Evolutionary conservation across 1,139 yeast species (phyloP).

Genomic region (Lodderomyces jiufengensis): DNA sequence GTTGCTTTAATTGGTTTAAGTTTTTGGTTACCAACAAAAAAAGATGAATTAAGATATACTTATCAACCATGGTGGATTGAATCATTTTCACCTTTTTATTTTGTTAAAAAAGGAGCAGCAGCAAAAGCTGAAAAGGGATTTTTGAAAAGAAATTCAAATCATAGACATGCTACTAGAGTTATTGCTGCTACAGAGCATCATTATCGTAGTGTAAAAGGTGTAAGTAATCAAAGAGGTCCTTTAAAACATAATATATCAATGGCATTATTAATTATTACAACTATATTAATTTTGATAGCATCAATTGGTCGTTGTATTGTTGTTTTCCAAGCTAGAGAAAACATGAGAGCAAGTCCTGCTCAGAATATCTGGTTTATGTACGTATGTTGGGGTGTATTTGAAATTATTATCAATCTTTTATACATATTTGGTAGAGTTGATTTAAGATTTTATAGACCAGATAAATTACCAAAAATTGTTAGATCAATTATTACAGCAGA

Average conservation of each 20-base stretch:
- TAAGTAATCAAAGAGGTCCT: constrained; percentile 37
- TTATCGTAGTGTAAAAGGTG: constrained; percentile 39
- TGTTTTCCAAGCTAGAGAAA: constrained; percentile 27
- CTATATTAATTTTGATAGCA: constrained; percentile 31
- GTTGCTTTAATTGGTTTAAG: constrained; percentile 35
- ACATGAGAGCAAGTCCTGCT: constrained; percentile 19
- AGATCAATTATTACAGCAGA: constrained; percentile 41
- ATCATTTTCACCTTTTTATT: constrained; percentile 40
- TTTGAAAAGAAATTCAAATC: constrained; percentile 43
- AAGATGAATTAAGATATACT: constrained; percentile 42
- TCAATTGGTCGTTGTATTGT: constrained; percentile 31
- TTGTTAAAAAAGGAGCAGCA: constrained; percentile 37
- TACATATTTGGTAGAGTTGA: constrained; percentile 45
- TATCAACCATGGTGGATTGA: constrained; percentile 51
- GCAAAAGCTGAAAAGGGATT: constrained; percentile 39
- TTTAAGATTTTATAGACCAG: constrained; percentile 46
- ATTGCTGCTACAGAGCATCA: constrained; percentile 46
- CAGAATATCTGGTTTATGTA: constrained; percentile 31
- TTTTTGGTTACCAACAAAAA: constrained; percentile 41
- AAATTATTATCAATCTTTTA: constrained; percentile 30
- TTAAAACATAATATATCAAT: constrained; percentile 36
- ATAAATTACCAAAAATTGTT: constrained; percentile 35
- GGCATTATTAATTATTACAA: constrained; percentile 28
- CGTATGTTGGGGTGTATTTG: constrained; percentile 40
- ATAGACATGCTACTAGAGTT: constrained; percentile 42